phyloP scores from a whole-genome alignment of 2,329 filamentous ascomycete species.

The Plectosphaerella cucumerina region DNA sequence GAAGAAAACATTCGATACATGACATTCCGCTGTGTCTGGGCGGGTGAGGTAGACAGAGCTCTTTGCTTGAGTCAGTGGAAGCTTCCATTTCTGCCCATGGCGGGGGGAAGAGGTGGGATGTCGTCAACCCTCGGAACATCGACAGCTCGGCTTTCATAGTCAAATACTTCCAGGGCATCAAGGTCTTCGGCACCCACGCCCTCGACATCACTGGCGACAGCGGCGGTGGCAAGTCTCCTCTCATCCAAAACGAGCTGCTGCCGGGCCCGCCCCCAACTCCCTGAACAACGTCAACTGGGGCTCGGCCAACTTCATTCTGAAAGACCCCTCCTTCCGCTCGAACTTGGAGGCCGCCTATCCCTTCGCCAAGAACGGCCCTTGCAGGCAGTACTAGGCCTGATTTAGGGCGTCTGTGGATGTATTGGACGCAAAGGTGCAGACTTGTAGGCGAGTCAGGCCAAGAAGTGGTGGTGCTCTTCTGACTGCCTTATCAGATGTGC shows the following conservation, averaged over 20 bases:
- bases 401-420: background rate
- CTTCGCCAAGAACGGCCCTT: background rate
- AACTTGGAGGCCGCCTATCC: background rate
- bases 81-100: conserved; percentile 32
- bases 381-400: background rate
- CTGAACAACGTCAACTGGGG: conserved; percentile 34
- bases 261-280: conserved; percentile 26
- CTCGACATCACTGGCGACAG: conserved; percentile 25
- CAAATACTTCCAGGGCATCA: conserved; percentile 25
- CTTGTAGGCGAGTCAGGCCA: too few species aligned
- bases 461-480: too few species aligned
- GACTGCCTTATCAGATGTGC: too few species aligned
- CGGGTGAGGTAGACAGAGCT: too few species aligned
- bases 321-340: conserved; percentile 10
- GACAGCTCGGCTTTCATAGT: conserved; percentile 18
- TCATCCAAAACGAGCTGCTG: conserved; percentile 38
- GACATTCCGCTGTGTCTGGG: too few species aligned
- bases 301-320: conserved; percentile 34
- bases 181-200: conserved; percentile 25
- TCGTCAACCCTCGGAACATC: conserved; percentile 10
- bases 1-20: too few species aligned
- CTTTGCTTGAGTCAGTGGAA: too few species aligned
- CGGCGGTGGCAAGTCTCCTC: conserved; percentile 30
- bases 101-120: conserved; percentile 21
- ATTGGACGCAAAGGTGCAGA: too few species aligned